Evolutionary conservation across 1,284 basidiomycete species (phyloP), one percentile per base, ranked within the genome.

Genomic region (Mycena sp.): DNA sequence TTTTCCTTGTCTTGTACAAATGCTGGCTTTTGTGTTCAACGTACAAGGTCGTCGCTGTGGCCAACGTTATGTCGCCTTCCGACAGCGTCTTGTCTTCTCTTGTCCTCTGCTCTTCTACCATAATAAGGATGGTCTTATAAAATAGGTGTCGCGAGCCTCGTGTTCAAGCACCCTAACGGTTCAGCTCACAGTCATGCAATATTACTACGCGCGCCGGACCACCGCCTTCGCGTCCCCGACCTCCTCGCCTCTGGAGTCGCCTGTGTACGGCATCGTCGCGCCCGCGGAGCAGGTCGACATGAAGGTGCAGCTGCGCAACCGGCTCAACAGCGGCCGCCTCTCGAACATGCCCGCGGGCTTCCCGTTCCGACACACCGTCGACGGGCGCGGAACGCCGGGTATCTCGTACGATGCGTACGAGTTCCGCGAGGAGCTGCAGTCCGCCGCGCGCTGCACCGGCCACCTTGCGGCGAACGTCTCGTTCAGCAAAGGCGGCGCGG

Each of bases 311-410:
- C 67, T 79, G 25, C 71, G 69, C 17, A 65, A 67, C 28, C 67
- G 72, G 26, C 70, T 79, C 17, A 73, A 72, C 45, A 65, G 64
- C 23, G 69, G 70, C 48, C 67, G 61, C 43, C 64, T 78, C 12
- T 48, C 71, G 25, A 68, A 70, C 53, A 70, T 74, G 65, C 73
- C 71, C 30, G 62, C 50, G n/a, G 76, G 76, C 4, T 79, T 77
- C 50, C 76, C 78, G 3, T 76, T 78, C 59, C 73, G 67, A n/a
- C 68, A 67, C 51, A 56, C 68, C 26, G 59, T 64, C 26, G 70
- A 71, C 48, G 55, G 59, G 7, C 62, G 67, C 44, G 70, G 71
- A 25, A 57, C 41, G 2, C 57, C 60, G 7, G 49, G 45, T 38
- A 55, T 74, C 19, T 72, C 72, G 26, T 67, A 71, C 45, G 68